Evolutionary conservation across 345 rosid genomes (phyloP), one percentile per base, ranked within the genome.

Genomic region (Aethionema arabicum): DNA sequence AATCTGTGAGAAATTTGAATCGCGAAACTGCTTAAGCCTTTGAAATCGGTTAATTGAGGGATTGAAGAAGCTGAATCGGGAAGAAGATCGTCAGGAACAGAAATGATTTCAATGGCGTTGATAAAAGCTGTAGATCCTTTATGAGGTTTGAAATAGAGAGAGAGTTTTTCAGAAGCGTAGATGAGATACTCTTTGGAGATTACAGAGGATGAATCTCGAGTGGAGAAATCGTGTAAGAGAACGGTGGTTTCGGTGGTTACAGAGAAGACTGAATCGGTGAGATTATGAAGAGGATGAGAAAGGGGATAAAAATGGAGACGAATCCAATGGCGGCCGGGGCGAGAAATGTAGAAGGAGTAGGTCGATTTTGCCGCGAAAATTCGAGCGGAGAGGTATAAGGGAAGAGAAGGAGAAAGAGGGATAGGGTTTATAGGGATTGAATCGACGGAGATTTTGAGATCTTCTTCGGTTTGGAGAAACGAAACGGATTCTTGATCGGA

Each of bases 281-380:
- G 85, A 52, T 86, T 69, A 59, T 75, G 65, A 3, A 61, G 68
- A 13, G 83, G 82, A 65, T 89, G 85, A 42, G 79, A 73, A 30
- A 86, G 76, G 3, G 98, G 87, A 67, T 80, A 73, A 14, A 92
- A 86, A 65, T 92, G 78, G 67, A 92, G 92, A 8, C 88, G 92
- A 65, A 92, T 58, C 95, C 91, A 88, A 65, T 88, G 95, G 52
- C 78, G 69, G 0, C 95, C 95, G 0, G 77, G 79, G 4, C 69
- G 74, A 15, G 85, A 65, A 27, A 87, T 61, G 57, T 33, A 68
- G 57, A 92, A 76, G 0, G 77, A 71, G 62, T 83, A 86, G 4
- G 40, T 73, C 0, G 93, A 76, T 16, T 68, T 77, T 0, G 59
- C 66, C 8, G 72, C 37, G 59, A 92, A 85, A 36, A 92, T 80